phyloP scores from a whole-genome alignment of 2,329 filamentous ascomycete species.

The Colletotrichum karsti region DNA sequence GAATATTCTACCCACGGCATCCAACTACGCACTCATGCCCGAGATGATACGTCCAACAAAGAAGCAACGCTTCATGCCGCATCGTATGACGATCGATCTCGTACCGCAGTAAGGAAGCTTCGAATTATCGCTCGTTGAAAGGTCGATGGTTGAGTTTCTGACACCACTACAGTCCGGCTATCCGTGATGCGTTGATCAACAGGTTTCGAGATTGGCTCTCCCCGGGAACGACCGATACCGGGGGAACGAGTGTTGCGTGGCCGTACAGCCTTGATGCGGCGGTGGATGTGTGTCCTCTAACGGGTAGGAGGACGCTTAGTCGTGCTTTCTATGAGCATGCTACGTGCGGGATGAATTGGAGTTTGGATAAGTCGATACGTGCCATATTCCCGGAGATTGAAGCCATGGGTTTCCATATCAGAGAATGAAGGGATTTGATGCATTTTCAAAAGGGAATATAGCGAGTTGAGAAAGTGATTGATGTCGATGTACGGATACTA shows the following conservation, averaged over 20 bases:
- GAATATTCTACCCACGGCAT: constrained; percentile 18
- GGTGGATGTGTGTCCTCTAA: constrained; percentile 11
- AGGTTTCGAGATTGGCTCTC: constrained; percentile 22
- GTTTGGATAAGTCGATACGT: constrained; percentile 16
- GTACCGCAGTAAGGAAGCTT: constrained; percentile 12
- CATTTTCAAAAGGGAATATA: background rate
- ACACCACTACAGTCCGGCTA: background rate
- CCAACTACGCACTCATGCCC: constrained; percentile 15
- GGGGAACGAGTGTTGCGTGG: constrained; percentile 16
- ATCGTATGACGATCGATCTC: constrained; percentile 20
- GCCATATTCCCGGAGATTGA: constrained; percentile 18
- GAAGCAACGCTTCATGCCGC: constrained; percentile 3
- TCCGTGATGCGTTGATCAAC: constrained; percentile 12
- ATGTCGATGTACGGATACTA: no score
- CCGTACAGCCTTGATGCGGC: constrained; percentile 21
- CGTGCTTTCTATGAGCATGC: constrained; percentile 19
- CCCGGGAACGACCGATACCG: constrained; percentile 14
- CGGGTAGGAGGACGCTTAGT: constrained; percentile 12
- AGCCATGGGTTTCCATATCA: constrained; percentile 2
- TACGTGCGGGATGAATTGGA: constrained; percentile 16
- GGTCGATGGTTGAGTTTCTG: background rate
- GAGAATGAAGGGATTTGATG: background rate
- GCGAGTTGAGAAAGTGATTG: no score
- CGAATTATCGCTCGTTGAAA: background rate
- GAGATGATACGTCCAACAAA: constrained; percentile 22